Conservation (phyloP, 352 stramenopile genomes). For the Globisporangium cystogenes region DNA sequence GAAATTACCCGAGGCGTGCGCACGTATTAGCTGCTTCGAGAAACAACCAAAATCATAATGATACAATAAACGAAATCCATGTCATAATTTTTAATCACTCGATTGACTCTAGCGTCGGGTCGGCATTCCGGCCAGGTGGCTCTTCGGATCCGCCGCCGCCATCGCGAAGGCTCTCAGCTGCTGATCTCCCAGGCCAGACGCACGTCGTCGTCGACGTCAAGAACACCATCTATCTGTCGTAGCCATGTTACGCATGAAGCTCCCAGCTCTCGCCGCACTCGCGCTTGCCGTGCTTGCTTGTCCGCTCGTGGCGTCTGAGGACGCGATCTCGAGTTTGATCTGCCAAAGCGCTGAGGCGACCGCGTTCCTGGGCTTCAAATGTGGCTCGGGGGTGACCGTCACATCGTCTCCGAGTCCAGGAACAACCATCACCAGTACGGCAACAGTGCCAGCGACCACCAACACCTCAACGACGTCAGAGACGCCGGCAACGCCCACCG, state of each 20-base stretch:
- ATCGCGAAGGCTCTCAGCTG: too few relatives aligned
- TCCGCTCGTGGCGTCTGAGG: slow-evolving; percentile 4
- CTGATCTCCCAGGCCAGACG: too few relatives aligned
- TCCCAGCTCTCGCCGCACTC: neutral
- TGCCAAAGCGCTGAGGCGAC: slow-evolving; percentile 32
- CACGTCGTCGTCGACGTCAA: neutral
- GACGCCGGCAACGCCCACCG: slow-evolving; percentile 4
- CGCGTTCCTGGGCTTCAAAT: slow-evolving; percentile 42
- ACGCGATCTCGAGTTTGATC: slow-evolving; percentile 37
- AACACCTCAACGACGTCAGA: slow-evolving; percentile 5
- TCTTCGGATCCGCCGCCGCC: too few relatives aligned
- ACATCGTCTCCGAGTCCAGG: neutral
- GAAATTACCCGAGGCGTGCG: too few relatives aligned
- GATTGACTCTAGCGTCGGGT: too few relatives aligned
- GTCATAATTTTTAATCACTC: too few relatives aligned
- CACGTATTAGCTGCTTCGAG: too few relatives aligned
- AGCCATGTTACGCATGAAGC: too few relatives aligned
- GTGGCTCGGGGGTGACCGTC: slow-evolving; percentile 4
- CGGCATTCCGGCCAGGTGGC: too few relatives aligned
- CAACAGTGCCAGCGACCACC: neutral
- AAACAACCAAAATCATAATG: too few relatives aligned
- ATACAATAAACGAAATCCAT: too few relatives aligned
- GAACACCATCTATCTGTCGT: too few relatives aligned
- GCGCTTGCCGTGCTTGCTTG: slow-evolving; percentile 8
- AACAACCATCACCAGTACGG: slow-evolving; percentile 1